Evolutionary conservation across 2,329 filamentous ascomycete genomes (phyloP).

Genomic region (Triangularia setosa): DNA sequence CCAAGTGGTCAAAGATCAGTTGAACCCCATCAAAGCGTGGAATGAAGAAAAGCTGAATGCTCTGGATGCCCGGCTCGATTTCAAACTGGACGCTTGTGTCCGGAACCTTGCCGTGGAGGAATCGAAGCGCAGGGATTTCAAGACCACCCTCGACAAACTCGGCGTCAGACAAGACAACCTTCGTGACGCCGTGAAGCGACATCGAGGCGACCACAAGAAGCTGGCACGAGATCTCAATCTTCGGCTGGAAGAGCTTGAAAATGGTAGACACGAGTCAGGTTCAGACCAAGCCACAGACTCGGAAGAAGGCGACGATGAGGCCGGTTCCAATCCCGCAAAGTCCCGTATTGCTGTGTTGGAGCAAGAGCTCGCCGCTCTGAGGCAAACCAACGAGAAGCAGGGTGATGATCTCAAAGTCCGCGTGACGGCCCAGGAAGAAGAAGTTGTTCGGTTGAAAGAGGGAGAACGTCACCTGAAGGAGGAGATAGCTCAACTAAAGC

Average conservation of each 20-base stretch:
- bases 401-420: too few relatives aligned
- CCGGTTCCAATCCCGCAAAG: neutral
- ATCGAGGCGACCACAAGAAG: neutral
- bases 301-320: neutral
- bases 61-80: neutral
- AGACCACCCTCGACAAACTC: neutral
- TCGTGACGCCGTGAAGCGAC: neutral
- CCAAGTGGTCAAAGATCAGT: neutral
- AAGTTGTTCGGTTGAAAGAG: too few relatives aligned
- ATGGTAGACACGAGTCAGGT: neutral
- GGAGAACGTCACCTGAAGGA: too few relatives aligned
- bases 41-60: neutral
- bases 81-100: neutral
- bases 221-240: neutral
- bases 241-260: neutral
- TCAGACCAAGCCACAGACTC: neutral
- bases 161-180: neutral
- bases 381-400: neutral
- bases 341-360: neutral
- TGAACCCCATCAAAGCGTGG: neutral
- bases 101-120: neutral
- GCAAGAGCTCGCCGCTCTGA: neutral
- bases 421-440: too few relatives aligned
- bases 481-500: too few relatives aligned
- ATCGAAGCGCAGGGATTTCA: neutral